Percentiles rank a stretch among this genome's conserved stretches.
phyloP scores from a whole-genome alignment of 352 stramenopile species.

The Phytopythium boreale region DNA sequence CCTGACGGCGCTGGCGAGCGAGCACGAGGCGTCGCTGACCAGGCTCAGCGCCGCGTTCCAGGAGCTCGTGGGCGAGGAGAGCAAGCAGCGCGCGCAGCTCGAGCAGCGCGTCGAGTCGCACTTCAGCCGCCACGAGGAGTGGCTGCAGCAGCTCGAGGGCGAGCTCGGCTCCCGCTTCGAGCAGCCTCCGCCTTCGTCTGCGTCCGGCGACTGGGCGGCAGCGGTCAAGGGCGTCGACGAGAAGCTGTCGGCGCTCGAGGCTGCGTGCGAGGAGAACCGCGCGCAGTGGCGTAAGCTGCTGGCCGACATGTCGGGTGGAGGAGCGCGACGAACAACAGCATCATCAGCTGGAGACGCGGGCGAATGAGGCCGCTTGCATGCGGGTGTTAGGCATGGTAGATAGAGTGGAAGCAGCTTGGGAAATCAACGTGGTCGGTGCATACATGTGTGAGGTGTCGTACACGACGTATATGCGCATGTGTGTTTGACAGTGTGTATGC shows the following conservation, averaged over 20 bases:
- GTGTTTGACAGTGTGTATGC: no score
- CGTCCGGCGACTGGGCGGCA: background rate
- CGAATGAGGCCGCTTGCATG: no score
- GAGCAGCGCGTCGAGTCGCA: conserved; percentile 63
- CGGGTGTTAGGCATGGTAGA: background rate
- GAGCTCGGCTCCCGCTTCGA: conserved; percentile 48
- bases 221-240: background rate
- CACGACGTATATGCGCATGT: no score
- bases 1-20: conserved; percentile 49
- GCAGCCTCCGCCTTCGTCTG: background rate
- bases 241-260: background rate
- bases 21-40: conserved; percentile 65
- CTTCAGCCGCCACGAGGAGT: conserved; percentile 72
- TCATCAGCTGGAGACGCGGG: background rate
- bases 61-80: conserved; percentile 55
- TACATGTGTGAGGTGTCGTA: no score
- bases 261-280: conserved; percentile 5
- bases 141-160: conserved; percentile 76
- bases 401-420: no score
- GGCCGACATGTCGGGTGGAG: background rate
- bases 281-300: conserved; percentile 4
- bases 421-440: no score
- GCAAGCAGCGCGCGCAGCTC: conserved; percentile 52
- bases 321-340: background rate
- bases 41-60: conserved; percentile 72